A percentile compares a stretch with the other conserved stretches of the same genome.
phyloP scores from a whole-genome alignment of 768 basidiomycete genomes.

The Mycena belliarum region DNA sequence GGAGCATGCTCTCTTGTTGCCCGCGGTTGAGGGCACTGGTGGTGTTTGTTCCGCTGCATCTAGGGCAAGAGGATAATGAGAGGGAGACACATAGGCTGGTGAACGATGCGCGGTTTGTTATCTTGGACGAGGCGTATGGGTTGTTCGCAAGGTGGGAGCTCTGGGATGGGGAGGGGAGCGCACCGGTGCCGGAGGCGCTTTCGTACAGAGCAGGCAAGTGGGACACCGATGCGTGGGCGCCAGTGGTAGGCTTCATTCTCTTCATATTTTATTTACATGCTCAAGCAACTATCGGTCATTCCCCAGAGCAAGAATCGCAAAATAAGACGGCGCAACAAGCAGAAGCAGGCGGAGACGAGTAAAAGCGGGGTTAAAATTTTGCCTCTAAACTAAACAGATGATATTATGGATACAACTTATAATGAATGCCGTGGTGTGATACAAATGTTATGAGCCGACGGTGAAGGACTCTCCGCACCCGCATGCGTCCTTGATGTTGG shows the following conservation, averaged over 20 bases:
- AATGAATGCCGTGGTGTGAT: neutral
- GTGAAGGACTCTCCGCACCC: slow-evolving; percentile 94
- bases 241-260: neutral
- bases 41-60: slow-evolving; percentile 3
- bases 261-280: no score
- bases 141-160: neutral
- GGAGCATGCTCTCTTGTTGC: neutral
- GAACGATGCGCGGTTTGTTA: slow-evolving; percentile 1
- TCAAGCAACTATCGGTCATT: neutral
- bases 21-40: slow-evolving; percentile 2
- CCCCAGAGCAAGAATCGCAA: no score
- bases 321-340: slow-evolving; percentile 3
- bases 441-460: slow-evolving; percentile 41
- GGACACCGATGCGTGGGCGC: neutral
- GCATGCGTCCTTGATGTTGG: slow-evolving; percentile 93
- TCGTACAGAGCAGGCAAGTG: no score
- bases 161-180: neutral
- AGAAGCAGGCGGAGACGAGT: neutral
- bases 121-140: neutral
- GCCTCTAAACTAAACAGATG: neutral
- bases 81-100: neutral
- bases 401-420: slow-evolving; percentile 21
- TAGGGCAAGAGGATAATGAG: neutral
- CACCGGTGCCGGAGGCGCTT: no score
- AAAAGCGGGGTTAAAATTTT: neutral